Conservation (phyloP, 495 filamentous ascomycete genomes). For the Aspergillus homomorphus region DNA sequence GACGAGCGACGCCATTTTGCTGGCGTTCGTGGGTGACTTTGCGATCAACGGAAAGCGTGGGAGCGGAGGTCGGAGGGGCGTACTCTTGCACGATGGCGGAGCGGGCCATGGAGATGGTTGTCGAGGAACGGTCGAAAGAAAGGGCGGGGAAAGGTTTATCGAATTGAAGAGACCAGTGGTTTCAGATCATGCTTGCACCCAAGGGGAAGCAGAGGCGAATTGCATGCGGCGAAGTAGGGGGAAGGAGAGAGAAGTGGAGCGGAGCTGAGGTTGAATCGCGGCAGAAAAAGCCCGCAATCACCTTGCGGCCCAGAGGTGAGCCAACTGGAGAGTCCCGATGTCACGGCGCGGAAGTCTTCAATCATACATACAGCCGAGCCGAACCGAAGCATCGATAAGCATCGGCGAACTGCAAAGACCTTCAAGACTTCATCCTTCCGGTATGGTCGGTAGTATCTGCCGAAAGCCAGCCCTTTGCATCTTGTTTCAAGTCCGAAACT, state of each 20-base stretch:
- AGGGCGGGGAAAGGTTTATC: not conserved
- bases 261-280: conserved; percentile 7
- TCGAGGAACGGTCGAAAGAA: conserved; percentile 1
- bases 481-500: not conserved
- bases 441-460: not conserved
- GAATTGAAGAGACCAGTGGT: not conserved
- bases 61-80: conserved; percentile 49
- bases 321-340: not conserved
- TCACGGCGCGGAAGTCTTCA: not conserved
- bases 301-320: too few species aligned
- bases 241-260: conserved; percentile 6
- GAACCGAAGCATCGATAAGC: not conserved
- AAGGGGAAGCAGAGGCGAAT: conserved; percentile 11
- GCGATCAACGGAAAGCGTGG: conserved; percentile 60
- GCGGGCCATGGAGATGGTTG: conserved; percentile 36
- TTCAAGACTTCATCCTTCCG: too few species aligned
- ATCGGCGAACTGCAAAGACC: too few species aligned
- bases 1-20: conserved; percentile 69
- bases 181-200: conserved; percentile 9
- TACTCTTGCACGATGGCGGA: conserved; percentile 70
- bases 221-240: conserved; percentile 3
- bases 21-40: conserved; percentile 65
- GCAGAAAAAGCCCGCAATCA: conserved; percentile 6
- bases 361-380: not conserved
- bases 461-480: not conserved